These are phyloP conservation scores for Candida ficus DNA, from an alignment of 805 yeast species.

Conservation along the genomic window DNA sequence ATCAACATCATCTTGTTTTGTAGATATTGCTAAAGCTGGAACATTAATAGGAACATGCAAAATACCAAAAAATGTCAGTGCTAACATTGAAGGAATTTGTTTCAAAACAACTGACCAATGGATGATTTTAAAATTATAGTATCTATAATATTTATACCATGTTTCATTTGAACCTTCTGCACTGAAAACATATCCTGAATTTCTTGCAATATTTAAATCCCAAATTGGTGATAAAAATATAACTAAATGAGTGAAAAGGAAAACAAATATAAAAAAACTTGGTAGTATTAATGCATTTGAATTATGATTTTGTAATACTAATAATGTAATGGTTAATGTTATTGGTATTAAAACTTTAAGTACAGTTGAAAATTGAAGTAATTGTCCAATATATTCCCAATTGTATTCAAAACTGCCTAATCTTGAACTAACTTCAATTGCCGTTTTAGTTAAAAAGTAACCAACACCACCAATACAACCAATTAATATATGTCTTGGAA, in stretches of 20 bases:
- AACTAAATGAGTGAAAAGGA: constrained; percentile 61
- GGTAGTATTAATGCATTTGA: constrained; percentile 78
- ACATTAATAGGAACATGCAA: constrained; percentile 96
- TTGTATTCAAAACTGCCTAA: constrained; percentile 67
- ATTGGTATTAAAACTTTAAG: constrained; percentile 72
- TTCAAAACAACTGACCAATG: constrained; percentile 64
- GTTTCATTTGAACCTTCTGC: constrained; percentile 52
- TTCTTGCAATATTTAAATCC: constrained; percentile 56
- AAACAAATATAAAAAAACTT: constrained; percentile 66
- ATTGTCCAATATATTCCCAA: constrained; percentile 44
- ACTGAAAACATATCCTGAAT: constrained; percentile 79
- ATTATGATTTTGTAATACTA: constrained; percentile 54
- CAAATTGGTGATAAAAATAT: constrained; percentile 63
- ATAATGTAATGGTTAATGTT: constrained; percentile 51
- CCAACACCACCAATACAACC: constrained; percentile 99
- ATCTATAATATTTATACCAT: constrained; percentile 84
- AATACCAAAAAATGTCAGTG: constrained; percentile 92
- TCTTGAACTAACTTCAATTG: constrained; percentile 85
- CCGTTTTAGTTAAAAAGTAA: constrained; percentile 83
- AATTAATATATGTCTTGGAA: constrained; percentile 91
- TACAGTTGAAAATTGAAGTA: constrained; percentile 40
- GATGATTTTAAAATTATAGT: constrained; percentile 66
- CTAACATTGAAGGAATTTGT: constrained; percentile 90
- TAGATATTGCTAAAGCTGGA: constrained; percentile 91
- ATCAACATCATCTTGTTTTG: constrained; percentile 76